Evolutionary conservation across 2,329 filamentous ascomycete genomes (phyloP).

Genomic region (Diaporthe longicolla): DNA sequence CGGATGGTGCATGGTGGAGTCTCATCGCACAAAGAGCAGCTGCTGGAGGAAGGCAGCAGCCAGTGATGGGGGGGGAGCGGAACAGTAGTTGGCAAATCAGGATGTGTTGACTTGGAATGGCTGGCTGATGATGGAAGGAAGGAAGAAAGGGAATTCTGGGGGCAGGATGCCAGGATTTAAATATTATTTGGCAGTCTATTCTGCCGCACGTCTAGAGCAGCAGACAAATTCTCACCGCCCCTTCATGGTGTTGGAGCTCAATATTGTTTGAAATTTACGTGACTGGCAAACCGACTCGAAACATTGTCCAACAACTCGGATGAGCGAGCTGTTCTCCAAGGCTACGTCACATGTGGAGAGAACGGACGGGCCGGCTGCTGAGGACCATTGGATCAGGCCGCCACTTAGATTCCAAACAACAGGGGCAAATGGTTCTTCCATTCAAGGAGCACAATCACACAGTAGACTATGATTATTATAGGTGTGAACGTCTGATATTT

Average conservation of each 20-base stretch:
- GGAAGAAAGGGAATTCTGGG: neutral
- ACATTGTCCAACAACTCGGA: neutral
- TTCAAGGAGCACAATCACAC: neutral
- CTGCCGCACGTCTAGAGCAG: too few species aligned
- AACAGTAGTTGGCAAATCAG: neutral
- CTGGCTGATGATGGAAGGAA: neutral
- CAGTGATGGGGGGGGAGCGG: too few species aligned
- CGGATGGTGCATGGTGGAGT: neutral
- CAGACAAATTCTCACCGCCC: too few species aligned
- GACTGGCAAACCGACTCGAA: neutral
- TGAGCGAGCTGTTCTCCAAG: neutral
- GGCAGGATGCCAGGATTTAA: neutral
- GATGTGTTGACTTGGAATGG: neutral
- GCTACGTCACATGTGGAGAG: neutral
- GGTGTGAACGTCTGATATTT: neutral
- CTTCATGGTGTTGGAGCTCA: too few species aligned
- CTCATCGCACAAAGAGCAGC: neutral
- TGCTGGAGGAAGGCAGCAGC: neutral
- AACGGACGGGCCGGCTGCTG: neutral
- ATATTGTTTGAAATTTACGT: too few species aligned
- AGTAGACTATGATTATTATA: neutral
- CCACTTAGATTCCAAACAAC: neutral
- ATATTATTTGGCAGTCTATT: neutral
- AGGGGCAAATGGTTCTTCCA: rapidly evolving
- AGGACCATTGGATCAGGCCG: neutral